phyloP scores from a whole-genome alignment of 116 monocot species.

The Phalaenopsis hybrid region DNA sequence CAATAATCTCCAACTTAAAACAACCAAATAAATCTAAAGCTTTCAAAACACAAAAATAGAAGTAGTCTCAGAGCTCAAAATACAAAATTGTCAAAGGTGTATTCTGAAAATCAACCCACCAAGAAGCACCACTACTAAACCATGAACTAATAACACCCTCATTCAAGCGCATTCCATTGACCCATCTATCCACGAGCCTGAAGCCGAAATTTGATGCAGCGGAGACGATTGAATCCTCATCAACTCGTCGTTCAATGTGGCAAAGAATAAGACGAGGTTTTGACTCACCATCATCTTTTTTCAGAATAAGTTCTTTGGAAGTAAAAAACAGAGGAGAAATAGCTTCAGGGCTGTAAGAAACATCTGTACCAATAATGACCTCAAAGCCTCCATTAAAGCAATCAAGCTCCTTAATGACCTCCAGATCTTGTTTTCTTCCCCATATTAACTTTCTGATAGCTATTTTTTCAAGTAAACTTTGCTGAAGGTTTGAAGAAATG shows the following conservation, averaged over 20 bases:
- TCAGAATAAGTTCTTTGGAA: constrained; percentile 48
- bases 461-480: constrained; percentile 31
- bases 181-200: constrained; percentile 61
- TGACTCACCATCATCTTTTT: constrained; percentile 5
- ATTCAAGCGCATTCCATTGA: constrained; percentile 32
- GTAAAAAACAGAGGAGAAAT: constrained; percentile 75
- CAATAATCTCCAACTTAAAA: too few species aligned
- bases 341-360: constrained; percentile 69
- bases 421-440: constrained; percentile 57
- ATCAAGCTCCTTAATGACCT: constrained; percentile 30
- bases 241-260: constrained; percentile 70
- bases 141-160: constrained; percentile 73
- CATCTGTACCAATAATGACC: constrained; percentile 85
- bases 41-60: too few species aligned
- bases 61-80: constrained; percentile 28
- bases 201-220: constrained; percentile 49
- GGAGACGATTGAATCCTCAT: constrained; percentile 60
- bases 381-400: constrained; percentile 38
- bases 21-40: too few species aligned
- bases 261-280: constrained; percentile 62
- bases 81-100: constrained; percentile 55
- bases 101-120: constrained; percentile 19
- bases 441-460: constrained; percentile 48
- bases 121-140: constrained; percentile 27
- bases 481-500: constrained; percentile 40